Evolutionary conservation across 2,329 filamentous ascomycete species (phyloP).

Genomic region (Chrysoporthe deuterocubensis): DNA sequence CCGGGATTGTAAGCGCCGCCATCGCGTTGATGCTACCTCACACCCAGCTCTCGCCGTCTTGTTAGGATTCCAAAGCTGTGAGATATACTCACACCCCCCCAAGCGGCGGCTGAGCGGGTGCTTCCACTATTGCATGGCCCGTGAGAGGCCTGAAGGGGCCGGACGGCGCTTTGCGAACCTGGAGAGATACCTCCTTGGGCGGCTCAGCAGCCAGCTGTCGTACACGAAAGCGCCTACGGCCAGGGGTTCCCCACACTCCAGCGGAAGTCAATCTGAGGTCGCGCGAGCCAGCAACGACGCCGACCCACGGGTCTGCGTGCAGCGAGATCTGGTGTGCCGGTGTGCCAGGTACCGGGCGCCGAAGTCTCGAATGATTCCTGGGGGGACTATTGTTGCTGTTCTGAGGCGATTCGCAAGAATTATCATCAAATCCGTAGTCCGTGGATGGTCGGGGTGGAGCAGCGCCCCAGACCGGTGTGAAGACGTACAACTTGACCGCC

Average conservation of each 20-base stretch:
- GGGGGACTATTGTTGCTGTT: neutral
- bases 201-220: neutral
- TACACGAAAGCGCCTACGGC: neutral
- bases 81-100: neutral
- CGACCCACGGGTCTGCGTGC: neutral
- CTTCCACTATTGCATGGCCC: neutral
- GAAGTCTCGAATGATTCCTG: neutral
- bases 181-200: neutral
- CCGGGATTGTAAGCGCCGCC: neutral
- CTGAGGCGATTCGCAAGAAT: neutral
- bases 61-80: neutral
- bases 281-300: neutral
- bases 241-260: neutral
- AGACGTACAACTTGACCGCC: constrained; percentile 8
- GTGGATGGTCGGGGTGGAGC: constrained; percentile 2
- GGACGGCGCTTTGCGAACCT: neutral
- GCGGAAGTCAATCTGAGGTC: neutral
- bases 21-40: neutral
- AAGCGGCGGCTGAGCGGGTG: neutral
- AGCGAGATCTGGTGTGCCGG: neutral
- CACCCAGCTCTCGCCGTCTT: neutral
- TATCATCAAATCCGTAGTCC: neutral
- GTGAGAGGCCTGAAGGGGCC: neutral
- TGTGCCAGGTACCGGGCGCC: neutral
- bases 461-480: constrained; percentile 16